A percentile compares a stretch with the other conserved stretches of the same genome.
These are phyloP conservation scores for Suillus occidentalis DNA, from an alignment of 768 basidiomycete species.

Conservation along the genomic window DNA sequence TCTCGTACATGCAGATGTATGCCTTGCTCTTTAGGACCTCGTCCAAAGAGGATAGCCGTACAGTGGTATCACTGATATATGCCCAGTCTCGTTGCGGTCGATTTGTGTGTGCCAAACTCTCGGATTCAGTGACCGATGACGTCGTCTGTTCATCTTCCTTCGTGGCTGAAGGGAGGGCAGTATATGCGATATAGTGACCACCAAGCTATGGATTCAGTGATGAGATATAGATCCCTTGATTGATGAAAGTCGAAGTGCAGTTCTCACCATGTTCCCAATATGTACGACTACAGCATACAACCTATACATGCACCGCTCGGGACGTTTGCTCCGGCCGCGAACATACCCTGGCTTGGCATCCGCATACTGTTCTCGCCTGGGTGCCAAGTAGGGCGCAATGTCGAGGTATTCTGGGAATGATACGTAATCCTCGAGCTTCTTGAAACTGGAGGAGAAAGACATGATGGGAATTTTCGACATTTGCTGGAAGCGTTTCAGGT, in stretches of 20 bases:
- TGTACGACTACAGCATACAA: conserved; percentile 85
- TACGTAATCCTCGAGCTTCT: conserved; percentile 90
- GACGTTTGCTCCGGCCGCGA: conserved; percentile 25
- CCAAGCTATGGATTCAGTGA: conserved; percentile 53
- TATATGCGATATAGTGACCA: conserved; percentile 88
- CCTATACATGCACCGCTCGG: conserved; percentile 59
- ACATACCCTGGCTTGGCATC: conserved; percentile 35
- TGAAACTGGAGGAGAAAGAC: conserved; percentile 70
- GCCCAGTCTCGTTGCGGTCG: conserved; percentile 67
- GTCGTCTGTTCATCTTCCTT: conserved; percentile 9
- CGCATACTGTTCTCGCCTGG: conserved; percentile 70
- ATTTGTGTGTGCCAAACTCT: conserved; percentile 13
- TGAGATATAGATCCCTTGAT: conserved; percentile 7
- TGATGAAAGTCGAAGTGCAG: not conserved
- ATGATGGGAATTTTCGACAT: conserved; percentile 60
- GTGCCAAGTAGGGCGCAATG: conserved; percentile 83
- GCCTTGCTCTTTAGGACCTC: conserved; percentile 91
- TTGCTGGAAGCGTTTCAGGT: conserved; percentile 95
- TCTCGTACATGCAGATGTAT: conserved; percentile 92
- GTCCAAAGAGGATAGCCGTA: conserved; percentile 77
- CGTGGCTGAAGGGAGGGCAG: conserved; percentile 57
- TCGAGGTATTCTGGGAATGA: conserved; percentile 89
- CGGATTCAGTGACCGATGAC: conserved; percentile 8
- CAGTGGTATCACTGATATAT: conserved; percentile 86
- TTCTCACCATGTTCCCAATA: conserved; percentile 79